Percentiles rank a stretch among this genome's conserved stretches.
Evolutionary conservation across 139 green algal genomes (phyloP).

Genomic region (Choricystis sp.): DNA sequence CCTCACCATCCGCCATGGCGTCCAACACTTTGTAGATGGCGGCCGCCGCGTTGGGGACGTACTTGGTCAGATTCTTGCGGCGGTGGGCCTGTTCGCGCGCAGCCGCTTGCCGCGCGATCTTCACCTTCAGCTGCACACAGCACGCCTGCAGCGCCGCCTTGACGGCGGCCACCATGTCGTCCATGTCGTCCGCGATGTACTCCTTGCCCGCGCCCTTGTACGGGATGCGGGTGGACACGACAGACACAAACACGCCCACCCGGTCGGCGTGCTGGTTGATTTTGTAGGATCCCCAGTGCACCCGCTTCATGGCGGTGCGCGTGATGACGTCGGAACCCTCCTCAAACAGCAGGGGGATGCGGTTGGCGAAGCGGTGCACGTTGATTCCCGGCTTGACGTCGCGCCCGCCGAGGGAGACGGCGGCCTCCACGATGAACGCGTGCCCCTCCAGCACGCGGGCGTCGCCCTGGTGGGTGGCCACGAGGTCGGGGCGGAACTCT

Average conservation of each 20-base stretch:
- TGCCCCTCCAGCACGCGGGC: conserved; percentile 80
- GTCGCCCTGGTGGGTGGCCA: conserved; percentile 75
- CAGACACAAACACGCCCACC: conserved; percentile 90
- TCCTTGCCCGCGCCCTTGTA: conserved; percentile 98
- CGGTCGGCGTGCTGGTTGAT: conserved; percentile 84
- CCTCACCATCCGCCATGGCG: conserved; percentile 18
- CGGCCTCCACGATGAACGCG: conserved; percentile 88
- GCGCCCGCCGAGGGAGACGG: conserved; percentile 69
- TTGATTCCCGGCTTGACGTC: conserved; percentile 82
- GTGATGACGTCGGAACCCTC: conserved; percentile 82
- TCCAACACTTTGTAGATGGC: conserved; percentile 34
- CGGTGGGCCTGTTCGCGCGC: conserved; percentile 61
- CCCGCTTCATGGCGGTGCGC: conserved; percentile 69
- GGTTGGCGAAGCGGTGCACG: conserved; percentile 87
- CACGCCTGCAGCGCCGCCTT: conserved; percentile 67
- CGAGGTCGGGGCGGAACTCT: conserved; percentile 81
- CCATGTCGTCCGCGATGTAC: conserved; percentile 93
- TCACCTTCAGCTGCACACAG: conserved; percentile 54
- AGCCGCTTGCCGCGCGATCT: conserved; percentile 61
- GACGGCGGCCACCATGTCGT: conserved; percentile 77
- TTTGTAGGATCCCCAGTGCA: conserved; percentile 92
- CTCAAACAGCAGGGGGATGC: conserved; percentile 96
- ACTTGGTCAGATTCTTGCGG: conserved; percentile 78
- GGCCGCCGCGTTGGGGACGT: conserved; percentile 70
- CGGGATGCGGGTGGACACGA: conserved; percentile 96